Evolutionary conservation across 2,329 filamentous ascomycete genomes (phyloP).

Genomic region (Talaromyces sp.): DNA sequence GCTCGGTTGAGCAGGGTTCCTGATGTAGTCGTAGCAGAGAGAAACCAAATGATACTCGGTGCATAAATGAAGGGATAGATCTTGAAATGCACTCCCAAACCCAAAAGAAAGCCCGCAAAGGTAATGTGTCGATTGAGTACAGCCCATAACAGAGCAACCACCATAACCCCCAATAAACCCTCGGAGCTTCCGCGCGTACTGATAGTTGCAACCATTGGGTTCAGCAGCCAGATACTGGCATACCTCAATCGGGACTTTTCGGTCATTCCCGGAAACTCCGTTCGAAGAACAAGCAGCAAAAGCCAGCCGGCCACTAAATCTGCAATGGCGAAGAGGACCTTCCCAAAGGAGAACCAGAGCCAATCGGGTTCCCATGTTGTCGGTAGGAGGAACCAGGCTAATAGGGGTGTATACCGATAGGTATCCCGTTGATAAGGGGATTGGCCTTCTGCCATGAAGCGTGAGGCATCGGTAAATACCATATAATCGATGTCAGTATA

Average conservation of each 20-base stretch:
- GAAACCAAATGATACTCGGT: constrained; percentile 46
- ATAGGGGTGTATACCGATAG: constrained; percentile 90
- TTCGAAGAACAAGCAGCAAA: constrained; percentile 54
- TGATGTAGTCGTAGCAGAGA: constrained; percentile 21
- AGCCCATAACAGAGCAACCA: constrained; percentile 78
- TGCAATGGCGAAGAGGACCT: constrained; percentile 74
- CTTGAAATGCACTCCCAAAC: constrained; percentile 90
- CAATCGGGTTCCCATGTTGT: constrained; percentile 55
- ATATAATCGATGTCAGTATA: constrained; percentile 99
- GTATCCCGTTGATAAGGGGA: constrained; percentile 88
- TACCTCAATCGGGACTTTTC: constrained; percentile 62
- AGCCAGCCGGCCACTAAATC: constrained; percentile 83
- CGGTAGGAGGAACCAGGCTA: constrained; percentile 85
- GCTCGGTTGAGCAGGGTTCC: constrained; percentile 17
- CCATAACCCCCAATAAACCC: constrained; percentile 78
- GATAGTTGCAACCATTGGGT: constrained; percentile 97
- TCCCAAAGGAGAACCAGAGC: constrained; percentile 75
- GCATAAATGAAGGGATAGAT: constrained; percentile 98
- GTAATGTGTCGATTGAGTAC: constrained; percentile 58
- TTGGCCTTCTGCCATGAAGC: constrained; percentile 61
- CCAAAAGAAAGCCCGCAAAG: constrained; percentile 70
- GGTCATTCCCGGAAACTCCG: constrained; percentile 40
- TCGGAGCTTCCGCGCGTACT: constrained; percentile 93
- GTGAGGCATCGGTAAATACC: constrained; percentile 93
- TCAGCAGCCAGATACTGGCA: constrained; percentile 85